Evolutionary conservation across 768 basidiomycete genomes (phyloP), one percentile per base, ranked within the genome.

Genomic region (Boletus reticuloceps): DNA sequence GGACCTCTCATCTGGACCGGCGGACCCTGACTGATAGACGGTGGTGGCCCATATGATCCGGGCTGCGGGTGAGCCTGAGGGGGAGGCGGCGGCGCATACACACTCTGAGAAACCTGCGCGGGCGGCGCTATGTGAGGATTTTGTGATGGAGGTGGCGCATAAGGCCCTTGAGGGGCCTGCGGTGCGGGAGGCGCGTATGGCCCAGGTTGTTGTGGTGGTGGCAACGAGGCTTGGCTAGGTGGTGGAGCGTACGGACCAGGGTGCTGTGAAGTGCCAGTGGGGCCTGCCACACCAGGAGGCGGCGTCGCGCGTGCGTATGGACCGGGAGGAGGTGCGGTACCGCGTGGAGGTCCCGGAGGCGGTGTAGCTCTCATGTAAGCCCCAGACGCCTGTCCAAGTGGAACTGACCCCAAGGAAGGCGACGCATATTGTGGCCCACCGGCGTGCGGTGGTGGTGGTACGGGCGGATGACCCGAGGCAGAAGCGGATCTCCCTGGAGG

Each of bases 251-350:
- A 63, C 43, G 71, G 41, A 56, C 68, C 52, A 60, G 69, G 48
- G 64, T 62, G 59, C n/a, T 67, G 74, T 10, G 73, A 16, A 56
- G 69, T 17, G 60, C 67, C 39, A 64, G 68, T 13, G 16, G 65
- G 41, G 34, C 60, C 41, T n/a, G 56, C 20, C 51, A 60, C 63
- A 40, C 67, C 70, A 19, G 78, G 77, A 8, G 79, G 75, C 4
- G 79, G 77, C 13, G 78, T 74, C 11, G 70, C 73, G 19, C 70
- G 77, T 4, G 67, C 63, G 54, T 78, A 77, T 4, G 71, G 69
- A 38, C 54, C 61, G n/a, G 59, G 55, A 37, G 67, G 74, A 25
- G 73, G 77, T 4, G 62, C 67, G 2, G 62, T 59, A 27, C 58
- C 67, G 20, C 61, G 63, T 16, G 60, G 65, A 36, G 69, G 68